Percentiles rank a stretch among this genome's conserved stretches.
Conservation (phyloP, 495 filamentous ascomycete species). For the Annulohypoxylon bovei region DNA sequence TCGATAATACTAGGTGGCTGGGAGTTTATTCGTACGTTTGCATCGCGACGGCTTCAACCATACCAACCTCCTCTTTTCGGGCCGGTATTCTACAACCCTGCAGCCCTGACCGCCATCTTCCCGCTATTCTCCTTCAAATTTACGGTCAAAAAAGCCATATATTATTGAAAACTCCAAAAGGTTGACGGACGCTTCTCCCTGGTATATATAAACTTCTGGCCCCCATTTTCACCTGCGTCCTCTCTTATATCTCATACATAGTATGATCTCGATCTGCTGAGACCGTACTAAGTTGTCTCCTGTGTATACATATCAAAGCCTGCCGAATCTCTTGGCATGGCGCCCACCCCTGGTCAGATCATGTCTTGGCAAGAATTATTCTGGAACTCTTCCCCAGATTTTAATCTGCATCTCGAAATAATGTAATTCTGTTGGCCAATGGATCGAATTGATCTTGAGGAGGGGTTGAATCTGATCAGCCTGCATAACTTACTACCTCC, state of each 20-base stretch:
- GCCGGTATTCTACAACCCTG: not conserved
- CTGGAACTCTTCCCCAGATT: conserved; percentile 34
- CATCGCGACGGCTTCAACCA: not conserved
- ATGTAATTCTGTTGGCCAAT: not conserved
- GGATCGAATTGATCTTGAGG: conserved; percentile 2
- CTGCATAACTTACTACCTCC: conserved; percentile 19
- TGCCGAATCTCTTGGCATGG: conserved; percentile 11
- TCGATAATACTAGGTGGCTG: conserved; percentile 1
- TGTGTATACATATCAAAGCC: not conserved
- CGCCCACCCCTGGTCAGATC: not conserved
- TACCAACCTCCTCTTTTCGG: conserved; percentile 2
- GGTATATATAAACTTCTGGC: too few species aligned
- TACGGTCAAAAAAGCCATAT: not conserved
- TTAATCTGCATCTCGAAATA: conserved; percentile 4
- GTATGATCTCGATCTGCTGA: not conserved
- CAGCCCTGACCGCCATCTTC: not conserved
- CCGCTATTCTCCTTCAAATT: not conserved
- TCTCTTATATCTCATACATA: too few species aligned
- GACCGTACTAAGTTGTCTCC: not conserved
- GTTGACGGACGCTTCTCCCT: too few species aligned
- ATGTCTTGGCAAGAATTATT: conserved; percentile 34
- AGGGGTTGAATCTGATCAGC: conserved; percentile 8
- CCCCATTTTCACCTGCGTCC: not conserved
- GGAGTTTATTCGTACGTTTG: not conserved
- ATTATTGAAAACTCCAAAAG: too few species aligned